These are phyloP conservation scores for Penicillium paneum DNA, from an alignment of 2,329 filamentous ascomycete genomes.

Conservation along the genomic window DNA sequence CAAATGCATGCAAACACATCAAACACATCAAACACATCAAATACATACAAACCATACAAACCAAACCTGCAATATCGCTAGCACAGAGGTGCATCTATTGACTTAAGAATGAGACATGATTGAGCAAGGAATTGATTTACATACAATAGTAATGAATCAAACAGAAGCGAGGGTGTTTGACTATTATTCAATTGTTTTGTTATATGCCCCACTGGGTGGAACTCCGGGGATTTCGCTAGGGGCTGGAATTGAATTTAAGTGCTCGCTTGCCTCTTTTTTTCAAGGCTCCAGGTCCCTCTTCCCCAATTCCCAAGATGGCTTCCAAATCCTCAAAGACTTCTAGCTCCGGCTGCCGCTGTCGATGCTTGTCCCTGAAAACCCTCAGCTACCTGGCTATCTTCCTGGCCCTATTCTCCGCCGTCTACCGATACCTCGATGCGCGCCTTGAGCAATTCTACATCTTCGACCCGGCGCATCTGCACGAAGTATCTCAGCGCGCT, in stretches of 20 bases:
- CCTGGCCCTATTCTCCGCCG: constrained; percentile 35
- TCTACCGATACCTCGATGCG: constrained; percentile 38
- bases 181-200: constrained; percentile 1
- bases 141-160: not conserved
- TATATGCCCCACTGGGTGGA: constrained; percentile 13
- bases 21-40: no score
- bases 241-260: constrained; percentile 13
- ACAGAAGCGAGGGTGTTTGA: not conserved
- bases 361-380: constrained; percentile 29
- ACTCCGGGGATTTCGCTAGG: constrained; percentile 18
- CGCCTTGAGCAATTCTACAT: constrained; percentile 62
- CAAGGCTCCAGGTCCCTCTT: not conserved
- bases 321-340: constrained; percentile 26
- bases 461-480: constrained; percentile 66
- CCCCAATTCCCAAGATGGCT: constrained; percentile 18
- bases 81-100: not conserved
- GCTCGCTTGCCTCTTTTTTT: constrained; percentile 1
- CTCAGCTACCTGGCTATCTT: constrained; percentile 35
- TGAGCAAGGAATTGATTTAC: not conserved
- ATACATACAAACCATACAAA: not conserved
- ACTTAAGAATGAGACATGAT: not conserved
- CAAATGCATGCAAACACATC: not conserved
- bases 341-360: constrained; percentile 21
- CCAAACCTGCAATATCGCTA: not conserved
- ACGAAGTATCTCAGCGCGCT: constrained; percentile 64